phyloP scores from a whole-genome alignment of 1,284 basidiomycete species.

The Puccinia polysora region DNA sequence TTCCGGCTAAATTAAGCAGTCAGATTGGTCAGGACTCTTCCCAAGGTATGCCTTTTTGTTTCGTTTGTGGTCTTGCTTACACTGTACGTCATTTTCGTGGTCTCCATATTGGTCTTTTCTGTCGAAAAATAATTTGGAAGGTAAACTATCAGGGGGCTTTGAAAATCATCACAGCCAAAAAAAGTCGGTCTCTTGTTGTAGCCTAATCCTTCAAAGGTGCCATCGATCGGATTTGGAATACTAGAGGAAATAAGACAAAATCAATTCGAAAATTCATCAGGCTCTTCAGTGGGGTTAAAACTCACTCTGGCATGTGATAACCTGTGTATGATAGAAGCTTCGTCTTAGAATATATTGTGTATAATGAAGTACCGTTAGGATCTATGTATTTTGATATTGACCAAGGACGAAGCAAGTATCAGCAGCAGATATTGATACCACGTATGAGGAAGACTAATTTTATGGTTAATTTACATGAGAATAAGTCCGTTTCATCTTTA shows the following conservation, averaged over 20 bases:
- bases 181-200: slow-evolving; percentile 33
- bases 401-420: neutral
- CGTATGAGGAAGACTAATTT: neutral
- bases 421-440: neutral
- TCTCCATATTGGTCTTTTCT: slow-evolving; percentile 14
- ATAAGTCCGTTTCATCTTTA: neutral
- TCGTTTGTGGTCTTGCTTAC: neutral
- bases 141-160: slow-evolving; percentile 30
- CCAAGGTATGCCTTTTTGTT: too few species aligned
- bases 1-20: neutral
- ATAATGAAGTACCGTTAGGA: slow-evolving; percentile 41
- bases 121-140: slow-evolving; percentile 38
- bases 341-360: slow-evolving; percentile 21
- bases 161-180: slow-evolving; percentile 29
- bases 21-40: too few species aligned
- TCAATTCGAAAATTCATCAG: too few species aligned
- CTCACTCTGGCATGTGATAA: slow-evolving; percentile 34
- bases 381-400: neutral
- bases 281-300: too few species aligned
- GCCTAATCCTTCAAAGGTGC: slow-evolving; percentile 24
- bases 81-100: slow-evolving; percentile 14
- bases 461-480: slow-evolving; percentile 4
- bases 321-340: slow-evolving; percentile 20
- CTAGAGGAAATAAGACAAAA: slow-evolving; percentile 1
- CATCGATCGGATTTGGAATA: slow-evolving; percentile 35